Evolutionary conservation across 148 eudicot species (phyloP), one percentile per base, ranked within the genome.

Genomic region (Rhododendron mucronatum): DNA sequence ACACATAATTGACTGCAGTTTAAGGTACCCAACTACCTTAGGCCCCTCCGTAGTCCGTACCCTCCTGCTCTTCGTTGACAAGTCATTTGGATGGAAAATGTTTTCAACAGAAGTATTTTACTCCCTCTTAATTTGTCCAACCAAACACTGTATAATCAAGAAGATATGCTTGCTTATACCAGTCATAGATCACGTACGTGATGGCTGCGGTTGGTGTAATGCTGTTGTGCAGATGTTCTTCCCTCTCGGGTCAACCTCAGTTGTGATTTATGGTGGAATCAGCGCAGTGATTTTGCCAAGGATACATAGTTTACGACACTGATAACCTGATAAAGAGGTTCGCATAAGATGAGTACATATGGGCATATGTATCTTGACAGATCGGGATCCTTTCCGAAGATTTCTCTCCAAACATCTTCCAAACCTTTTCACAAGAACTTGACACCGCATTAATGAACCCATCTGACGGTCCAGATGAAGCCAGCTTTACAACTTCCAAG

Each of bases 321-420:
- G 93, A 94, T 71, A 96, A 95, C 90, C 90, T 96, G 91, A 95
- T 96, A 82, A 96, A 96, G 92, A 89, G 98, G 21, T 96, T 96
- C 91, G 94, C 94, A 20, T 96, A 96, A 50, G 97, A 96, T 41
- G 96, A 96, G 89, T 94, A 95, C 91, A 96, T 95, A 7, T 96
- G 98, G 99, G 99, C 98, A 15, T 78, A 98, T 96, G 65, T 96
- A 95, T 88, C 91, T 96, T 20, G 98, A 96, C 86, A 89, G 35
- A 33, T 33, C 1, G 1, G 35, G 35, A 33, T 33, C 1, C 35
- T 33, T 1, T 33, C 35, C 35, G 35, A 33, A 33, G 35, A 33
- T 33, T 33, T 33, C 35, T 33, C 35, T 33, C 35, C 35, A 33
- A 33, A 33, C 35, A 33, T 33, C 35, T 33, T 33, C 35, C 1